phyloP scores from a whole-genome alignment of 2,329 filamentous ascomycete genomes.

The Penicillium sp. region DNA sequence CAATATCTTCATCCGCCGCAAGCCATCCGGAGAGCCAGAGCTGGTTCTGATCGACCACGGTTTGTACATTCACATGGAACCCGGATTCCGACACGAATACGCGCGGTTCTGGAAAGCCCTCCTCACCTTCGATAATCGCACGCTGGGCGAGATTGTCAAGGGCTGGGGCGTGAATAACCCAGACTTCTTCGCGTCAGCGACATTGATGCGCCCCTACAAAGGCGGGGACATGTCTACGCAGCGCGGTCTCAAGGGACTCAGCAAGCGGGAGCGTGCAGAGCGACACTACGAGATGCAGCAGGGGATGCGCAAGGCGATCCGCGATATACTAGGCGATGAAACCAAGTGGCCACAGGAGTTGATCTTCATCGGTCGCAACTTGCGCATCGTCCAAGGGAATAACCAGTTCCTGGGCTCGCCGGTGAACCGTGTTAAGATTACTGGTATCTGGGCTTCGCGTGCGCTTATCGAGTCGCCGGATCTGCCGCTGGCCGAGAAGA shows the following conservation, averaged over 20 bases:
- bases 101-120: slow-evolving; percentile 89
- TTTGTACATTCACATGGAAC: slow-evolving; percentile 87
- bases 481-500: slow-evolving; percentile 59
- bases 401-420: slow-evolving; percentile 88
- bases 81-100: slow-evolving; percentile 81
- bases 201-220: slow-evolving; percentile 83
- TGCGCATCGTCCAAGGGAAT: slow-evolving; percentile 90
- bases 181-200: slow-evolving; percentile 88
- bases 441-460: slow-evolving; percentile 81
- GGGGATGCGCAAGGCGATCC: slow-evolving; percentile 68
- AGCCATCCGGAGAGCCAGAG: slow-evolving; percentile 78
- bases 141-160: slow-evolving; percentile 67
- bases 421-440: slow-evolving; percentile 90
- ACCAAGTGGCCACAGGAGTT: slow-evolving; percentile 86
- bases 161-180: slow-evolving; percentile 86
- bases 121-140: slow-evolving; percentile 87
- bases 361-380: slow-evolving; percentile 86
- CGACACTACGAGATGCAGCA: slow-evolving; percentile 77
- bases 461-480: slow-evolving; percentile 74
- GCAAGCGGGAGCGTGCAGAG: slow-evolving; percentile 54
- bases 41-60: slow-evolving; percentile 96
- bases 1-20: slow-evolving; percentile 90
- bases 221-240: slow-evolving; percentile 71
- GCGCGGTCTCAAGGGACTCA: slow-evolving; percentile 51
- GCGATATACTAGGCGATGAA: slow-evolving; percentile 78